Evolutionary conservation across 371 early-diverging fungal species (phyloP).

Genomic region (Mortierella sp.): DNA sequence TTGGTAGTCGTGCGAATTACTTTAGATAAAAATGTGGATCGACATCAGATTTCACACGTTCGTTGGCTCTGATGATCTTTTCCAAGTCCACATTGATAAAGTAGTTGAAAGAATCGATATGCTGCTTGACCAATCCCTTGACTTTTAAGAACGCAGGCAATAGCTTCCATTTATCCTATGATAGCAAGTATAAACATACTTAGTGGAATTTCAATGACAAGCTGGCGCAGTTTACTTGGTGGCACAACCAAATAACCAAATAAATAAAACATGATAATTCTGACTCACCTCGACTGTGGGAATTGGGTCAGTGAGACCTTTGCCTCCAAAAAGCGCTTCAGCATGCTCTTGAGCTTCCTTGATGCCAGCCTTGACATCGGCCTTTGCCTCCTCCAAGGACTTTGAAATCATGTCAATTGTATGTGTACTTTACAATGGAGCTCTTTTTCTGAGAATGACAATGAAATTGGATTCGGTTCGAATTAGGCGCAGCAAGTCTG

Average conservation of each 20-base stretch:
- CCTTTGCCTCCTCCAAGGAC: conserved; percentile 51
- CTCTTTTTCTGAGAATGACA: background rate
- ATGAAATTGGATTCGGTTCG: background rate
- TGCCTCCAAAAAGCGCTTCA: conserved; percentile 59
- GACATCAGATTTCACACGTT: conserved; percentile 97
- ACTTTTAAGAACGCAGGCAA: conserved; percentile 97
- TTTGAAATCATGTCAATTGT: conserved; percentile 39
- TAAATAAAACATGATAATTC: background rate
- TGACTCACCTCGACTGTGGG: conserved; percentile 68
- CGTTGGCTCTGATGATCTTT: conserved; percentile 96
- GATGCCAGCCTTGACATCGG: conserved; percentile 45
- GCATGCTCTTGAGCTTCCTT: conserved; percentile 53
- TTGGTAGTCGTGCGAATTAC: conserved; percentile 57
- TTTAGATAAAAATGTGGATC: conserved; percentile 98
- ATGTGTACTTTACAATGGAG: conserved; percentile 1
- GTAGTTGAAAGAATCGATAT: conserved; percentile 99
- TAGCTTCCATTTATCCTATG: conserved; percentile 98
- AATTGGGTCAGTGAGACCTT: conserved; percentile 72
- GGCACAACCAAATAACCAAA: conserved; percentile 6
- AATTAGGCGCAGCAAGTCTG: background rate
- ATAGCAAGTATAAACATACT: background rate
- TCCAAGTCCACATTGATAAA: conserved; percentile 97
- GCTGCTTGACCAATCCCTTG: conserved; percentile 99
- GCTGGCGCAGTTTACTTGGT: conserved; percentile 21
- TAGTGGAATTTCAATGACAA: background rate